Base-by-base conservation (phyloP, 2,329 filamentous ascomycete genomes). In the Pseudocercospora cruenta region DNA sequence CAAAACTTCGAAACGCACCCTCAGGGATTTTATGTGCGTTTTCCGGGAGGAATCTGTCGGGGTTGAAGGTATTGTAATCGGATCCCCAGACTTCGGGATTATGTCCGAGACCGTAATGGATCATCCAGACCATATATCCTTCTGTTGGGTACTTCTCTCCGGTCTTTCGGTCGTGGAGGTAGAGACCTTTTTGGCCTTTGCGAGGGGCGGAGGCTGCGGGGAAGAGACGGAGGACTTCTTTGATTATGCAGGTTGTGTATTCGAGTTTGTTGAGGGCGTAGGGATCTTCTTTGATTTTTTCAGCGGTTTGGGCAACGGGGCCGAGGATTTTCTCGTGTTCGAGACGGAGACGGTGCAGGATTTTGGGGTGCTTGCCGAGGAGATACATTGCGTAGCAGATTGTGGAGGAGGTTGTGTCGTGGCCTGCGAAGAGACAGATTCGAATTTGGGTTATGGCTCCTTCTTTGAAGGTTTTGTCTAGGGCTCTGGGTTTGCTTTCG, bases 1-100 rank as follows among this genome's bases (percentile, higher is more conserved):
- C 84, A 71, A 88, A 88, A 0, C 83, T 78, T 9, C 84, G 79
- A 78, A 80, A 88, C 0, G 83, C 82, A 62, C 82, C 81, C 58
- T 82, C 79, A 39, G 75, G 70, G 16, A 79, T 71, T 67, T 80
- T 70, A 6, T 66, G 58, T 1, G 64, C 39, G 47, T 69, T 71
- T 24, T 65, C 62, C 0, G 70, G 65, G 4, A 82, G 70, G 71
- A 79, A 86, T 10, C 84, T 80, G 55, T 85, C 82, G 0, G 82
- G 84, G 1, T 83, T 62, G 71, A 85, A 86, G n/a, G 78, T 73
- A 0, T 82, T 76, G 1, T 79, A 65, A 1, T 61, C 60, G 1
- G 63, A 74, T 1, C 76, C 74, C 81, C 82, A 86, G 66, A 79
- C 31, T 22, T 69, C 57, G 67, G 65, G 61, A 73, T 78, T 65